Evolutionary conservation across 306 rosid species (phyloP).

Genomic region (Dryas drummondii): DNA sequence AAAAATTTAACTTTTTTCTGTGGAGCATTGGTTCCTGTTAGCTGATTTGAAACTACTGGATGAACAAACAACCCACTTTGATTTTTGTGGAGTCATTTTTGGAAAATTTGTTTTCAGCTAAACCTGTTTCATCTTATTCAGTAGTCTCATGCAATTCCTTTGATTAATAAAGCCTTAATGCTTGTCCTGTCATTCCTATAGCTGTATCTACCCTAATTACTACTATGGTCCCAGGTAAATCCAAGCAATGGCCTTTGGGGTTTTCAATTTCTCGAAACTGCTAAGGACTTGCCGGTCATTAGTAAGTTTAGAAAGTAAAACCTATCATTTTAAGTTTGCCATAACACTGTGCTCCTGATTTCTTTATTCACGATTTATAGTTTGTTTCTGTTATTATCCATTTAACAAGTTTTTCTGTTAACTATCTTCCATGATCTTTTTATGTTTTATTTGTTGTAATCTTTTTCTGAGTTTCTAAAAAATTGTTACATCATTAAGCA

Average conservation of each 20-base stretch:
- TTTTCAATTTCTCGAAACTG: conserved; percentile 82
- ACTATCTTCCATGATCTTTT: not conserved
- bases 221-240: conserved; percentile 49
- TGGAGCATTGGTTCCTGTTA: not conserved
- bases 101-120: not conserved
- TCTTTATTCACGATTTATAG: not conserved
- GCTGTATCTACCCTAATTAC: conserved; percentile 2
- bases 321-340: not conserved
- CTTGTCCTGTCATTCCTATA: not conserved
- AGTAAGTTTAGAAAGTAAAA: conserved; percentile 55
- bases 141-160: not conserved
- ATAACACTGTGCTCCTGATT: not conserved
- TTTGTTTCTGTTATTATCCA: not conserved
- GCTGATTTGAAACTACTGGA: not conserved
- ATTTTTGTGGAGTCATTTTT: not conserved
- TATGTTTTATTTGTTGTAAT: not conserved
- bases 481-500: not conserved
- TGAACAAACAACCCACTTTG: not conserved
- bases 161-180: not conserved
- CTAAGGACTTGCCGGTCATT: conserved; percentile 87
- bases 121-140: not conserved
- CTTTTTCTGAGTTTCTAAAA: not conserved
- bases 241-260: conserved; percentile 47
- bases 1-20: not conserved
- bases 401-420: not conserved